Conservation (phyloP, 2,329 filamentous ascomycete species). For the Paecilomyces fulvus region DNA sequence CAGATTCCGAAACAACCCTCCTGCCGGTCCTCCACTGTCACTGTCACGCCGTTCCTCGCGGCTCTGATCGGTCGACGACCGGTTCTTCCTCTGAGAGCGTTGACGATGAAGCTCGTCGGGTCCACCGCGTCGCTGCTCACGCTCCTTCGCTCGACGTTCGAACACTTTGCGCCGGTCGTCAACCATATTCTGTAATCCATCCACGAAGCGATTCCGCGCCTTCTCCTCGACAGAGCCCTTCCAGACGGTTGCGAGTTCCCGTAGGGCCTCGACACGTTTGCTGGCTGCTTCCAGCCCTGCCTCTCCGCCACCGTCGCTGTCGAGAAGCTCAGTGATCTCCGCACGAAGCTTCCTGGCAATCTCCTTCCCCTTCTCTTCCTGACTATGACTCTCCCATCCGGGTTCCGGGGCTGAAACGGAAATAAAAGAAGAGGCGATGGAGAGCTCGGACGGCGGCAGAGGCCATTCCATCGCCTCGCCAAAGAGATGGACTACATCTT, state of each 20-base stretch:
- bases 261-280: conserved; percentile 65
- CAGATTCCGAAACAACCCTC: conserved; percentile 46
- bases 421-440: conserved; percentile 74
- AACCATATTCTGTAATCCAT: conserved; percentile 69
- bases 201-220: conserved; percentile 71
- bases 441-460: conserved; percentile 78
- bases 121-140: conserved; percentile 32
- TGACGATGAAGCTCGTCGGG: conserved; percentile 26
- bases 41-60: conserved; percentile 9
- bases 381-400: conserved; percentile 56
- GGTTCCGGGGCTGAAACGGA: conserved; percentile 81
- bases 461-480: conserved; percentile 95
- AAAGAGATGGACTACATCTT: conserved; percentile 83
- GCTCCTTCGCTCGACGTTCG: conserved; percentile 28
- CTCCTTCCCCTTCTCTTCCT: conserved; percentile 79
- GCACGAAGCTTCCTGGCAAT: conserved; percentile 56
- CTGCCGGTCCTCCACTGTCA: conserved; percentile 34
- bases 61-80: conserved; percentile 17
- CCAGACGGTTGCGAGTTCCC: conserved; percentile 73
- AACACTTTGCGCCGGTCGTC: conserved; percentile 57
- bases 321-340: conserved; percentile 63
- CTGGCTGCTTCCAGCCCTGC: conserved; percentile 61
- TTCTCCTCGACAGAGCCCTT: conserved; percentile 94
- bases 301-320: conserved; percentile 49
- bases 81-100: conserved; percentile 8